Conservation (phyloP, 768 basidiomycete genomes). For the Tricholoma matsutake region DNA sequence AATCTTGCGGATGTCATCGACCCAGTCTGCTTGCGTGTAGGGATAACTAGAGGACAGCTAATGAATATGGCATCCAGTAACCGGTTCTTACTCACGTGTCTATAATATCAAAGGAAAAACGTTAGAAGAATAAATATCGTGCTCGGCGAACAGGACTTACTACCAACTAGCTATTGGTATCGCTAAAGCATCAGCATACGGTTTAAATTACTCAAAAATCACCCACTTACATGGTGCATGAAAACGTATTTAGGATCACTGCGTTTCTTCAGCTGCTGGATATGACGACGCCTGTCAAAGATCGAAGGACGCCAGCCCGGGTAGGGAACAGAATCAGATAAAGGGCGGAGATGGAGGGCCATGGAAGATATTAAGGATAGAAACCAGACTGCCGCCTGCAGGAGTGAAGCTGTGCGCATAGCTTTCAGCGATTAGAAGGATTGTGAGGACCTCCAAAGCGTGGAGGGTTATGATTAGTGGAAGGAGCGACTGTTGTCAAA, state of each 20-base stretch:
- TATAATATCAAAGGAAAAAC: slow-evolving; percentile 12
- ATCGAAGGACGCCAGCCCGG: not conserved
- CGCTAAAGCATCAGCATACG: not conserved
- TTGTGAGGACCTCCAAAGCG: not conserved
- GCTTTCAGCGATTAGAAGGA: not conserved
- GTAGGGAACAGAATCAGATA: not conserved
- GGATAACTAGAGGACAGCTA: slow-evolving; percentile 29
- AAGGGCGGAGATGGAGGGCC: not conserved
- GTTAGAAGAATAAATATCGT: not conserved
- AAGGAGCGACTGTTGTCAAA: not conserved
- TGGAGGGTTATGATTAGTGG: not conserved
- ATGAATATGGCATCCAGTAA: not conserved
- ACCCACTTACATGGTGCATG: slow-evolving; percentile 45
- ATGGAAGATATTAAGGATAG: not conserved
- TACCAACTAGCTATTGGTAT: slow-evolving; percentile 40
- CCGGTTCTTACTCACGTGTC: slow-evolving; percentile 36
- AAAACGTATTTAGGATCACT: slow-evolving; percentile 48
- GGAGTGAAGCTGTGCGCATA: not conserved
- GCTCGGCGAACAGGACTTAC: slow-evolving; percentile 28
- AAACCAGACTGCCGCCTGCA: not conserved
- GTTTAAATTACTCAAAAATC: not conserved
- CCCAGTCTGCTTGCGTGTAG: slow-evolving; percentile 39
- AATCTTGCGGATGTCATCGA: slow-evolving; percentile 39
- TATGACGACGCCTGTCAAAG: not conserved
- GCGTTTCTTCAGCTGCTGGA: slow-evolving; percentile 29